These are phyloP conservation scores for Helotiales sp. DNA, from an alignment of 2,329 filamentous ascomycete species.

Conservation along the genomic window DNA sequence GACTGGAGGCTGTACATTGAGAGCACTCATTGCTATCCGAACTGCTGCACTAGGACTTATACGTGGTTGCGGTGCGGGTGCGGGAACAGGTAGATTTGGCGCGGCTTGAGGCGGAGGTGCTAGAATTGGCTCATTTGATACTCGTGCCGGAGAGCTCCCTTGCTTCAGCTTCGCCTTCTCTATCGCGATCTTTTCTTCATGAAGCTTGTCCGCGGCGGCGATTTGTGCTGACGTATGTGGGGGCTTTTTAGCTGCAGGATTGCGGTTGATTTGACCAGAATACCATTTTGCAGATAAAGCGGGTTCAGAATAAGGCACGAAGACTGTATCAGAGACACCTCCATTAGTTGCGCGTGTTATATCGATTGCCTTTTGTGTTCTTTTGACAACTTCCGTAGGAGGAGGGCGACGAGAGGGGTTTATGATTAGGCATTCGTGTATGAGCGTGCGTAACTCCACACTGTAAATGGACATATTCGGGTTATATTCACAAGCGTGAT, in stretches of 20 bases:
- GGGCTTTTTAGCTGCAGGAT: neutral
- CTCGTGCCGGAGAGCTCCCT: neutral
- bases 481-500: slow-evolving; percentile 6
- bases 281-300: slow-evolving; percentile 13
- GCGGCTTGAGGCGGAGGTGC: neutral
- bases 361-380: neutral
- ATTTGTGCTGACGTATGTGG: neutral
- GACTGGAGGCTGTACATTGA: neutral
- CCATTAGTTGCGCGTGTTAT: neutral
- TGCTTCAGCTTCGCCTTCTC: neutral
- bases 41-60: neutral
- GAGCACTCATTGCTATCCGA: neutral
- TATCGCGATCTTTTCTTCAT: neutral
- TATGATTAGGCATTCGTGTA: slow-evolving; percentile 19
- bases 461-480: slow-evolving; percentile 3
- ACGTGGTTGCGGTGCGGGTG: neutral
- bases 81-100: neutral
- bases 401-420: neutral
- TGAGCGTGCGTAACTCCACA: slow-evolving; percentile 5
- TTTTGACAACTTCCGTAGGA: neutral
- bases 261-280: neutral
- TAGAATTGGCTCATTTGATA: neutral
- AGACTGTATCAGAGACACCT: neutral
- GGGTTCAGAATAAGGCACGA: slow-evolving; percentile 2
- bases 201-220: neutral